Evolutionary conservation across 371 early-diverging fungal genomes (phyloP).

Genomic region (Polyrhizophydium stewartii): DNA sequence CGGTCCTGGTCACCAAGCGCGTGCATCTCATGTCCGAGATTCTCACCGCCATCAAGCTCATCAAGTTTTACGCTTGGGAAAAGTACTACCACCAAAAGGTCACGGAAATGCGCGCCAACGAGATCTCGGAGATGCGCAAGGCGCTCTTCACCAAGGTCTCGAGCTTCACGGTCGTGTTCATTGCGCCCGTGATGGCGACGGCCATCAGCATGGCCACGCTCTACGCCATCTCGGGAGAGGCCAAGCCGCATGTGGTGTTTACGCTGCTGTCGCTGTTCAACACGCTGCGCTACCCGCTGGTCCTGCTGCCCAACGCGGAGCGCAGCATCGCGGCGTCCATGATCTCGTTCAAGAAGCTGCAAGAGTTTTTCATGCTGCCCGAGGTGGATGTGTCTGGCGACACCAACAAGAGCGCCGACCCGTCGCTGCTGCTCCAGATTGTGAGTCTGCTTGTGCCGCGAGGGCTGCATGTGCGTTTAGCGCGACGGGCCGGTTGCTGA

Average conservation of each 20-base stretch:
- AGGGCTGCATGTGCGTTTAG: no score
- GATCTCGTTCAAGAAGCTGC: slow-evolving; percentile 50
- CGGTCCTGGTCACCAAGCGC: slow-evolving; percentile 51
- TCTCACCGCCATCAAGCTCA: slow-evolving; percentile 67
- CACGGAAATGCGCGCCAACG: slow-evolving; percentile 38
- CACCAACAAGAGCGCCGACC: slow-evolving; percentile 1
- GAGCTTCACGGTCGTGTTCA: slow-evolving; percentile 57
- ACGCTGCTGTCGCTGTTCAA: slow-evolving; percentile 61
- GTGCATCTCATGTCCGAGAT: slow-evolving; percentile 68
- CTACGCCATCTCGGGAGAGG: slow-evolving; percentile 5
- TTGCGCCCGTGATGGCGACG: slow-evolving; percentile 55
- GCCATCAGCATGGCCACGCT: slow-evolving; percentile 38
- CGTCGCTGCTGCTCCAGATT: slow-evolving; percentile 20
- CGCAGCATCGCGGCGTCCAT: slow-evolving; percentile 33
- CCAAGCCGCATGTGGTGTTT: slow-evolving; percentile 29
- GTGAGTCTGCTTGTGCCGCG: no score
- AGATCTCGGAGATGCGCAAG: slow-evolving; percentile 42
- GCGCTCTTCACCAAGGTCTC: slow-evolving; percentile 48
- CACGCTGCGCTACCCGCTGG: slow-evolving; percentile 62
- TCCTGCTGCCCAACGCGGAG: slow-evolving; percentile 65
- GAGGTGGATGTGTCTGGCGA: slow-evolving; percentile 43
- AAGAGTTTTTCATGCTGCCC: slow-evolving; percentile 50
- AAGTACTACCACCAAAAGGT: slow-evolving; percentile 33
- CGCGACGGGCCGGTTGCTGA: no score
- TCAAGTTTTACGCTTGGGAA: slow-evolving; percentile 77